Conservation (phyloP, 2,329 filamentous ascomycete genomes). For the Pseudopithomyces chartarum region DNA sequence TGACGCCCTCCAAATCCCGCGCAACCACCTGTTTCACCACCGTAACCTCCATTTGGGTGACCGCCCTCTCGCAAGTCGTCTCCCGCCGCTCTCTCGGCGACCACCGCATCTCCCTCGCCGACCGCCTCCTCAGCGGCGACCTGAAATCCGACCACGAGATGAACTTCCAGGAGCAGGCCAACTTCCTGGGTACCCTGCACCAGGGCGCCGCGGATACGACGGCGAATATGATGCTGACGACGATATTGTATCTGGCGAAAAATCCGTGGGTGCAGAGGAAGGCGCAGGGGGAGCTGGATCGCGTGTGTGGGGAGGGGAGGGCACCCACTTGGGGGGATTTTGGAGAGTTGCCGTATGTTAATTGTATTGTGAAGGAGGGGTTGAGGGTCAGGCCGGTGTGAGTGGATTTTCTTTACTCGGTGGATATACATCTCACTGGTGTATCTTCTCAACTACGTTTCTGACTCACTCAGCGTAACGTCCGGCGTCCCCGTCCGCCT, state of each 20-base stretch:
- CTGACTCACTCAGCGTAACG: conserved; percentile 24
- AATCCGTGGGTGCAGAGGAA: conserved; percentile 27
- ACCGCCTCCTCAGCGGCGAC: conserved; percentile 25
- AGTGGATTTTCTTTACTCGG: neutral
- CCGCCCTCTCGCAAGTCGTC: conserved; percentile 22
- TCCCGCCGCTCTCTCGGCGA: conserved; percentile 23
- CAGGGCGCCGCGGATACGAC: conserved; percentile 31
- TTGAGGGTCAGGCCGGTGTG: conserved; percentile 31
- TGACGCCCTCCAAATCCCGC: conserved; percentile 17
- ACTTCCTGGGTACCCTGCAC: conserved; percentile 20
- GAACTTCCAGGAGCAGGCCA: conserved; percentile 8
- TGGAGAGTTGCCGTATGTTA: conserved; percentile 33
- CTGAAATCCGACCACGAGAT: conserved; percentile 16
- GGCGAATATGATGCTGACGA: conserved; percentile 20
- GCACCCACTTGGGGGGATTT: conserved; percentile 30
- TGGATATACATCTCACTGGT: neutral
- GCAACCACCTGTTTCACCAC: conserved; percentile 20
- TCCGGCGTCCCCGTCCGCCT: conserved; percentile 28
- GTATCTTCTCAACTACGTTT: neutral
- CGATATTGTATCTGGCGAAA: conserved; percentile 27
- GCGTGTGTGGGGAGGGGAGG: conserved; percentile 17
- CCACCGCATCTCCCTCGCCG: conserved; percentile 28
- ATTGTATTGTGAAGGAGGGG: conserved; percentile 37
- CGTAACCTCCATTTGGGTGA: conserved; percentile 21
- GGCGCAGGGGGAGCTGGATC: conserved; percentile 26